Conservation (phyloP, 2,329 filamentous ascomycete genomes). For the Atkinsonella texensis region DNA sequence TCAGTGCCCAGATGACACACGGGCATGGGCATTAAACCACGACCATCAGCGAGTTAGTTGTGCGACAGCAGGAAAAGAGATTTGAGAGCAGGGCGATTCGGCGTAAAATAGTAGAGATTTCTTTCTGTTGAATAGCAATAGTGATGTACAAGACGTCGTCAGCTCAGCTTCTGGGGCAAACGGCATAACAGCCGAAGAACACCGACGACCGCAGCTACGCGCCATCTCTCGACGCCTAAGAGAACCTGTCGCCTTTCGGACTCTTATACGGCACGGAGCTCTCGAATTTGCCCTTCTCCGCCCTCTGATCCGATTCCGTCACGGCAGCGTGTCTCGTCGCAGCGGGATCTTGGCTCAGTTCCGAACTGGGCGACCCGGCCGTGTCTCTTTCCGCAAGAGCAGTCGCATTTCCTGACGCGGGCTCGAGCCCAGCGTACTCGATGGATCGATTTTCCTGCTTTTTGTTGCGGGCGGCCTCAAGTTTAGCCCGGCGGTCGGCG, state of each 20-base stretch:
- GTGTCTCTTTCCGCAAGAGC: conserved; percentile 46
- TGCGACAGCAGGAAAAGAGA: too few species aligned
- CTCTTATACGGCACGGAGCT: conserved; percentile 61
- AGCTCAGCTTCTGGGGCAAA: too few species aligned
- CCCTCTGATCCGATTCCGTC: conserved; percentile 52
- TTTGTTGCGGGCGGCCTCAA: conserved; percentile 54
- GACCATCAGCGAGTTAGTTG: too few species aligned
- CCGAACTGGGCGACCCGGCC: conserved; percentile 53
- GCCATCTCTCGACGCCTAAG: conserved; percentile 23
- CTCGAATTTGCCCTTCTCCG: conserved; percentile 87
- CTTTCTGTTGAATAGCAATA: not conserved
- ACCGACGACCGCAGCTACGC: not conserved
- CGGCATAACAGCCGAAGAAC: too few species aligned
- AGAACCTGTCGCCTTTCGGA: conserved; percentile 78
- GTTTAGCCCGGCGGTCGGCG: conserved; percentile 64
- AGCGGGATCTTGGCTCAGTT: conserved; percentile 69
- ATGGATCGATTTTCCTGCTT: conserved; percentile 46
- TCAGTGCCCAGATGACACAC: not conserved
- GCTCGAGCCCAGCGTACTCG: conserved; percentile 32
- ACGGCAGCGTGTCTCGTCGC: conserved; percentile 70
- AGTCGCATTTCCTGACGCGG: conserved; percentile 27
- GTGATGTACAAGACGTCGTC: not conserved
- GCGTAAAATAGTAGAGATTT: too few species aligned
- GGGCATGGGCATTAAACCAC: not conserved
- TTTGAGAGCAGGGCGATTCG: too few species aligned